phyloP scores from a whole-genome alignment of 495 filamentous ascomycete species.

The Eremomyces bilateralis region DNA sequence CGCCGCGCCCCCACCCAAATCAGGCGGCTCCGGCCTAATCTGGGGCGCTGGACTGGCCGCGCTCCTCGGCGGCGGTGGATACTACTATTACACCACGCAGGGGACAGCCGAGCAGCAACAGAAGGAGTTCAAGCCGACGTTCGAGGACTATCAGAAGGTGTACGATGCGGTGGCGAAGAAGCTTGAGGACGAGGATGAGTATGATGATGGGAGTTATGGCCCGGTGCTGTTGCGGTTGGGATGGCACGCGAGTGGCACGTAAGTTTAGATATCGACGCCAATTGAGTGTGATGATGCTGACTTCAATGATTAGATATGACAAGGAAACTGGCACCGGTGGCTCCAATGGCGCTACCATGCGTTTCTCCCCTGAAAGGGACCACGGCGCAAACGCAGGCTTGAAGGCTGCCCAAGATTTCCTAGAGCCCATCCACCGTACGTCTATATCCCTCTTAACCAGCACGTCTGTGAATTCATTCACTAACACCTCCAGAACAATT shows the following conservation, averaged over 20 bases:
- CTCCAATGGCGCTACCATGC: slow-evolving; percentile 94
- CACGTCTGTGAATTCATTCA: slow-evolving; percentile 15
- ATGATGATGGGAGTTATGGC: slow-evolving; percentile 91
- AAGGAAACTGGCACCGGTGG: slow-evolving; percentile 76
- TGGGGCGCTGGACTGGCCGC: slow-evolving; percentile 34
- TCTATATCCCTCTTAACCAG: not conserved
- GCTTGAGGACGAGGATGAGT: slow-evolving; percentile 76
- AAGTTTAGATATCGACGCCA: slow-evolving; percentile 35
- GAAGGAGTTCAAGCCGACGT: slow-evolving; percentile 41
- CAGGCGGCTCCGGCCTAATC: slow-evolving; percentile 10
- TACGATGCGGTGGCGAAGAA: slow-evolving; percentile 68
- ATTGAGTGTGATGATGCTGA: slow-evolving; percentile 49
- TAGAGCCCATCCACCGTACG: slow-evolving; percentile 56
- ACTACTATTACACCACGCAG: slow-evolving; percentile 33
- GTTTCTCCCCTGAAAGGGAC: slow-evolving; percentile 75
- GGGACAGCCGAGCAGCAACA: slow-evolving; percentile 3
- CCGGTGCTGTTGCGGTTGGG: slow-evolving; percentile 31
- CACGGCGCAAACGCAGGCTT: slow-evolving; percentile 93
- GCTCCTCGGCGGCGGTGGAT: slow-evolving; percentile 41
- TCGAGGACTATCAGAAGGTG: slow-evolving; percentile 86
- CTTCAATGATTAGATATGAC: slow-evolving; percentile 32
- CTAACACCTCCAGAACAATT: slow-evolving; percentile 40
- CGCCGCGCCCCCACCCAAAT: slow-evolving; percentile 19
- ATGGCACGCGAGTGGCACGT: slow-evolving; percentile 19
- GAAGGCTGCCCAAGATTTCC: slow-evolving; percentile 70